Percentiles rank a stretch among this genome's conserved stretches.
These are phyloP conservation scores for Typha latifolia DNA, from an alignment of 176 grass and related monocot genomes.

Conservation along the genomic window DNA sequence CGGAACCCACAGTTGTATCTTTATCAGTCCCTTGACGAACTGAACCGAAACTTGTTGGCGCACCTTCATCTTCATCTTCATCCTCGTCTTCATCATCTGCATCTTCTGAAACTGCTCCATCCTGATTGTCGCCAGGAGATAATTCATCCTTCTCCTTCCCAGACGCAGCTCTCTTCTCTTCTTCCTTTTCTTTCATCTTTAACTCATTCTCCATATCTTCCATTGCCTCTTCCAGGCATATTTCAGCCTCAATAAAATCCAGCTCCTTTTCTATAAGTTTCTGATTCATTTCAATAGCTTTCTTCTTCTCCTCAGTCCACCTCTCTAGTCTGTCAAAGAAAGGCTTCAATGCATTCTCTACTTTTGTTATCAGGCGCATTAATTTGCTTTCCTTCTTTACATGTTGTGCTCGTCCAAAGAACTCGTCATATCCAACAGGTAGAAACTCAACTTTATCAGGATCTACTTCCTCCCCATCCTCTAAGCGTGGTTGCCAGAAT, in stretches of 20 bases:
- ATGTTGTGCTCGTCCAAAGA: constrained; percentile 9
- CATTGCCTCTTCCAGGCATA: constrained; percentile 20
- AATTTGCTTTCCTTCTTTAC: constrained; percentile 9
- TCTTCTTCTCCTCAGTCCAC: constrained; percentile 15
- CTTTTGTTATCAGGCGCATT: constrained; percentile 2
- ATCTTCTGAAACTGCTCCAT: constrained; percentile 12
- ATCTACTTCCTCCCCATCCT: constrained; percentile 21
- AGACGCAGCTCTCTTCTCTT: constrained; percentile 18
- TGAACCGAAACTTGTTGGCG: constrained; percentile 19
- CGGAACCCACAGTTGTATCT: neutral
- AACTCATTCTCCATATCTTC: constrained; percentile 20
- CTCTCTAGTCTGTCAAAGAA: constrained; percentile 7
- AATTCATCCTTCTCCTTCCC: constrained; percentile 6
- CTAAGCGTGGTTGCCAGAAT: constrained; percentile 19
- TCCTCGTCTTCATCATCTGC: constrained; percentile 13
- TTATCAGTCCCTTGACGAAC: constrained; percentile 11
- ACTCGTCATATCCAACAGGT: constrained; percentile 24
- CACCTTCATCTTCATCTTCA: constrained; percentile 9
- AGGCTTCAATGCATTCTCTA: constrained; percentile 11
- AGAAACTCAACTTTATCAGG: constrained; percentile 21
- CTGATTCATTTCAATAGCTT: constrained; percentile 11
- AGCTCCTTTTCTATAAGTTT: constrained; percentile 23
- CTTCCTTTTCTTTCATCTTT: constrained; percentile 22
- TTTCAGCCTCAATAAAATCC: constrained; percentile 24
- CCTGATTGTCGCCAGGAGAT: neutral